Evolutionary conservation across 768 basidiomycete genomes (phyloP).

Genomic region (Rubroboletus pulcherrimus): DNA sequence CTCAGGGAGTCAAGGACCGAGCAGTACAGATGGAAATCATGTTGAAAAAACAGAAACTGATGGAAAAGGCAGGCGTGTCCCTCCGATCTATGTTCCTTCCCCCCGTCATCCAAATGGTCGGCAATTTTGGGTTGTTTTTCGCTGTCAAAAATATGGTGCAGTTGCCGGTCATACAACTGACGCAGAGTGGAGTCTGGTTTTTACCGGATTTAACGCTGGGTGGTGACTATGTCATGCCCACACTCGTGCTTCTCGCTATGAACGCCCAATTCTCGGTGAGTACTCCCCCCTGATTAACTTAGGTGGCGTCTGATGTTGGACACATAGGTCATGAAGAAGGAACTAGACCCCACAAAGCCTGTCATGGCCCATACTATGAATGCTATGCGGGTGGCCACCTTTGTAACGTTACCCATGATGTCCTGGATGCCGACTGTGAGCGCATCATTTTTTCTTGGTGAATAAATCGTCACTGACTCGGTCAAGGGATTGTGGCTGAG

Average conservation of each 20-base stretch:
- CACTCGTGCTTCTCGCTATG: constrained; percentile 52
- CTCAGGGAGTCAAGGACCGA: constrained; percentile 34
- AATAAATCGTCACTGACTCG: background rate
- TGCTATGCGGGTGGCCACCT: constrained; percentile 53
- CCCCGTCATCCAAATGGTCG: constrained; percentile 67
- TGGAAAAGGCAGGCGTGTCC: constrained; percentile 62
- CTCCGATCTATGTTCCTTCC: constrained; percentile 50
- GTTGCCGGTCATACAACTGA: constrained; percentile 70
- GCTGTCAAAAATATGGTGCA: constrained; percentile 69
- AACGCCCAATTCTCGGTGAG: constrained; percentile 69
- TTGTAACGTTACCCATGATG: constrained; percentile 51
- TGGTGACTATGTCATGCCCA: constrained; percentile 72
- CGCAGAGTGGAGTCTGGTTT: constrained; percentile 68
- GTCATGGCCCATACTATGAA: constrained; percentile 67
- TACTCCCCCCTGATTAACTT: background rate
- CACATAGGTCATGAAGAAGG: constrained; percentile 44
- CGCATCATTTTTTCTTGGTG: background rate
- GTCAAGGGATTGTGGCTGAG: constrained; percentile 56
- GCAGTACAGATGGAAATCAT: constrained; percentile 40
- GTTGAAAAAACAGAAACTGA: constrained; percentile 48
- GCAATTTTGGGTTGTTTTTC: constrained; percentile 82
- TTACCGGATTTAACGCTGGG: constrained; percentile 80
- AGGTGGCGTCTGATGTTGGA: constrained; percentile 1
- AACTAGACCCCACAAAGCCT: constrained; percentile 51
- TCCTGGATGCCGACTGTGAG: constrained; percentile 64